Evolutionary conservation across 441 rosid genomes (phyloP), one percentile per base, ranked within the genome.

Genomic region (Gossypium schwendimanii): DNA sequence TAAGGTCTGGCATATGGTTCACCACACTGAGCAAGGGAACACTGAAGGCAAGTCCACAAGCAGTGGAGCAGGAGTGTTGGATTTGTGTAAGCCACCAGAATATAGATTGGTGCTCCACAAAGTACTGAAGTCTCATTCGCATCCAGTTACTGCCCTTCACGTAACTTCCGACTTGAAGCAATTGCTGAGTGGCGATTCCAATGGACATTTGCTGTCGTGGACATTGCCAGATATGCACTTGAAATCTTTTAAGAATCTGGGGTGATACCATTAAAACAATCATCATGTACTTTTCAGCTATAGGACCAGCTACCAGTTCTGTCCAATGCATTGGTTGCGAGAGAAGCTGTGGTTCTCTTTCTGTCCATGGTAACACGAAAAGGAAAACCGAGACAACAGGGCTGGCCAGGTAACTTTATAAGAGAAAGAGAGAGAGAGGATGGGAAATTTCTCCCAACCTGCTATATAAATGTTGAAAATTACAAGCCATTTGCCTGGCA

Each of bases 1-100:
- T 64, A 96, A 94, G 85, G 88, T 96, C 70, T 96, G 99, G 99
- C 88, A 89, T 70, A 91, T 96, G 98, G 81, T 94, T 69, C 95
- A 96, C 84, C 79, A 78, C 81, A 78, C 98, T 17, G 85, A 77
- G 80, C 84, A 84, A 17, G 85, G 78, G 79, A 84, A 79, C 74
- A 55, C 77, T 49, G 71, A 62, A 64, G 84, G 84, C 80, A 91
- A 84, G 79, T 60, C 80, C 3, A 74, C 83, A 67, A 77, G 81
- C 82, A 84, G 73, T 74, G 82, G 83, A 71, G 79, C 85, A 1
- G 85, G 84, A 54, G 94, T 87, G 33, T 79, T 91, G 36, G 82
- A 91, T 81, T 76, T 92, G 79, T 90, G 74, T 59, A 88, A 84
- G 79, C 71, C 69, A 24, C 98, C 91, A 0, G 99, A 96, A 74